Evolutionary conservation across 1,284 basidiomycete species (phyloP).

Genomic region (Cryptococcus floricola): DNA sequence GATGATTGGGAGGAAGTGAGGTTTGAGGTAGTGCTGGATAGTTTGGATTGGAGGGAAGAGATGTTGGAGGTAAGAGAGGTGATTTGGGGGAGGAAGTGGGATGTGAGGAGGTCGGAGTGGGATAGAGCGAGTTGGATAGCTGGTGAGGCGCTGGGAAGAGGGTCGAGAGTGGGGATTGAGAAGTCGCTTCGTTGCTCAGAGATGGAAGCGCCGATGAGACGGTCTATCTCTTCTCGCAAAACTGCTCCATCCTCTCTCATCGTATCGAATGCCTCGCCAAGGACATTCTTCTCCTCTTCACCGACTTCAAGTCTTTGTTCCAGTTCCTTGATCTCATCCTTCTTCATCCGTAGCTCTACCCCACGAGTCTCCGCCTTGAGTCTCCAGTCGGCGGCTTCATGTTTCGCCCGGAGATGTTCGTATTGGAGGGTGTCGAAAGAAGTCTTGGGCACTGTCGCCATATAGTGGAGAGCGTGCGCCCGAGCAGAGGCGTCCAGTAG

Average conservation of each 20-base stretch:
- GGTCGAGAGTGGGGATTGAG: not conserved
- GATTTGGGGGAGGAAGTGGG: constrained; percentile 9
- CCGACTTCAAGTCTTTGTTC: not conserved
- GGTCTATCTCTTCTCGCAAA: constrained; percentile 1
- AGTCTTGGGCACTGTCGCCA: constrained; percentile 1
- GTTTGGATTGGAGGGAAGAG: constrained; percentile 7
- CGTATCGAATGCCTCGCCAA: constrained; percentile 1
- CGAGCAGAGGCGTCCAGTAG: constrained; percentile 6
- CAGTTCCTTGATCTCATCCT: constrained; percentile 1
- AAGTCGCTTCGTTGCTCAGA: not conserved
- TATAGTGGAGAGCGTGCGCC: constrained; percentile 5
- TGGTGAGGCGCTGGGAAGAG: not conserved
- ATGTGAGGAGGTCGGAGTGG: constrained; percentile 11
- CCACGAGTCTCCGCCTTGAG: constrained; percentile 1
- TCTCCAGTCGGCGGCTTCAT: not conserved
- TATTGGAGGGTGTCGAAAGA: constrained; percentile 4
- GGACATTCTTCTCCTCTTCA: not conserved
- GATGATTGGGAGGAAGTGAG: constrained; percentile 3
- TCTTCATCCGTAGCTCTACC: not conserved
- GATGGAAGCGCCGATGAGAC: not conserved
- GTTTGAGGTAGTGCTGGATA: not conserved
- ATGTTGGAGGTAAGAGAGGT: constrained; percentile 1
- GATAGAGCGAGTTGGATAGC: constrained; percentile 13
- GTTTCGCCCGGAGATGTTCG: not conserved
- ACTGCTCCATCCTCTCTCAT: constrained; percentile 3